Percentiles rank a stretch among this genome's conserved stretches.
These are phyloP conservation scores for Mrakia frigida DNA, from an alignment of 768 basidiomycete genomes.

Conservation along the genomic window DNA sequence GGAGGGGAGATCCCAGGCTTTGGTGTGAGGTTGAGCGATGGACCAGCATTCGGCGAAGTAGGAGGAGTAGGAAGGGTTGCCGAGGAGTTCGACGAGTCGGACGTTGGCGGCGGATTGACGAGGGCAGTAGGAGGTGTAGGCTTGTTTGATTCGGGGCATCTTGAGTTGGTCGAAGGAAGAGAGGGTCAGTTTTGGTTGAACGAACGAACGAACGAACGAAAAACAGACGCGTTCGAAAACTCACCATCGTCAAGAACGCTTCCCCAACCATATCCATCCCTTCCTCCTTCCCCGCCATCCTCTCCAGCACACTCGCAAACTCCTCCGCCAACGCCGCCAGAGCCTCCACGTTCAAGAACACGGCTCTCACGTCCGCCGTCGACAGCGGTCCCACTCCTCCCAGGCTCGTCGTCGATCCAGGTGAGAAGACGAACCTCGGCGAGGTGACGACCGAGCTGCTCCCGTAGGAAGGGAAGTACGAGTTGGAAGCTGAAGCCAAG, in stretches of 20 bases:
- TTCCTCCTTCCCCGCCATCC: constrained; percentile 31
- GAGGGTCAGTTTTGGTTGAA: background rate
- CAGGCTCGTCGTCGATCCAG: constrained; percentile 11
- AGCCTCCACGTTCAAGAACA: constrained; percentile 45
- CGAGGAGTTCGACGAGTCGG: constrained; percentile 40
- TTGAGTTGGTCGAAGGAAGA: background rate
- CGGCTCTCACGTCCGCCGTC: constrained; percentile 39
- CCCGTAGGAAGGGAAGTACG: constrained; percentile 20
- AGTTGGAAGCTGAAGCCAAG: constrained; percentile 23
- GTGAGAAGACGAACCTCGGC: constrained; percentile 31
- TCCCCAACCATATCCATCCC: constrained; percentile 38
- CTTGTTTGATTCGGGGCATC: constrained; percentile 41
- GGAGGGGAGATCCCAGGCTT: constrained; percentile 46
- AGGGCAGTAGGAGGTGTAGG: constrained; percentile 44
- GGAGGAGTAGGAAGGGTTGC: constrained; percentile 36
- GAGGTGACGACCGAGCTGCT: constrained; percentile 10
- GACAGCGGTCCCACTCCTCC: constrained; percentile 34
- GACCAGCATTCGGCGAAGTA: constrained; percentile 44
- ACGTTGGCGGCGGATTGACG: constrained; percentile 42
- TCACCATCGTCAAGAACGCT: constrained; percentile 40
- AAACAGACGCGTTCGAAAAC: constrained; percentile 13
- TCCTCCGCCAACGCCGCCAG: constrained; percentile 42
- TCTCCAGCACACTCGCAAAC: constrained; percentile 41
- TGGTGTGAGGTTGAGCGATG: constrained; percentile 42
- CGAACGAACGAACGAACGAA: background rate